Percentiles rank a stretch among this genome's conserved stretches.
phyloP scores from a whole-genome alignment of 129 eudicot species.

The Helichrysum umbraculigerum region DNA sequence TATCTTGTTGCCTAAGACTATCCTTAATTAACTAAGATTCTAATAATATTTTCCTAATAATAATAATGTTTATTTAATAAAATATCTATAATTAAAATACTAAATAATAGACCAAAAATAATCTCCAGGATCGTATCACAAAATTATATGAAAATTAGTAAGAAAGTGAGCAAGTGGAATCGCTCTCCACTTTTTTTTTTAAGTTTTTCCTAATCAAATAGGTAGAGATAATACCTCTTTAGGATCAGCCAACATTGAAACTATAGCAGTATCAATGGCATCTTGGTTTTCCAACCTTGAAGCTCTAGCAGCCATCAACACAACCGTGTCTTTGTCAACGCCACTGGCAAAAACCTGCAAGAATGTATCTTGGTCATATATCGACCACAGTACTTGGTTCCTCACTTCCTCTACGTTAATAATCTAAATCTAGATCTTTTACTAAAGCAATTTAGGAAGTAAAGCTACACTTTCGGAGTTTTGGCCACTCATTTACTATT shows the following conservation, averaged over 20 bases:
- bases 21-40: too few relatives aligned
- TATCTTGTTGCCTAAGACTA: too few relatives aligned
- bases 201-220: not conserved
- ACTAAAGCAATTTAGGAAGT: not conserved
- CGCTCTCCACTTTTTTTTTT: not conserved
- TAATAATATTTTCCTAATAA: too few relatives aligned
- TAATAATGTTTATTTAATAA: too few relatives aligned
- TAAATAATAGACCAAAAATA: too few relatives aligned
- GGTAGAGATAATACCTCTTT: conserved; percentile 45
- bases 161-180: not conserved
- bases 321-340: conserved; percentile 57
- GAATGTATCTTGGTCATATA: not conserved
- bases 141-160: not conserved
- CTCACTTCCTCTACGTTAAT: not conserved
- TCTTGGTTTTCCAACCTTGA: conserved; percentile 67
- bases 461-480: too few relatives aligned
- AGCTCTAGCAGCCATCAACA: conserved; percentile 75
- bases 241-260: conserved; percentile 58
- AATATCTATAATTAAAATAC: too few relatives aligned
- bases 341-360: conserved; percentile 54
- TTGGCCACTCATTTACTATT: not conserved
- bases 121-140: too few relatives aligned
- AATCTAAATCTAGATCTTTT: not conserved
- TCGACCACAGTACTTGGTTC: not conserved
- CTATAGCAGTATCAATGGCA: conserved; percentile 65